Base-by-base conservation (phyloP, 805 yeast genomes). In the Wickerhamiella spandovensis region DNA sequence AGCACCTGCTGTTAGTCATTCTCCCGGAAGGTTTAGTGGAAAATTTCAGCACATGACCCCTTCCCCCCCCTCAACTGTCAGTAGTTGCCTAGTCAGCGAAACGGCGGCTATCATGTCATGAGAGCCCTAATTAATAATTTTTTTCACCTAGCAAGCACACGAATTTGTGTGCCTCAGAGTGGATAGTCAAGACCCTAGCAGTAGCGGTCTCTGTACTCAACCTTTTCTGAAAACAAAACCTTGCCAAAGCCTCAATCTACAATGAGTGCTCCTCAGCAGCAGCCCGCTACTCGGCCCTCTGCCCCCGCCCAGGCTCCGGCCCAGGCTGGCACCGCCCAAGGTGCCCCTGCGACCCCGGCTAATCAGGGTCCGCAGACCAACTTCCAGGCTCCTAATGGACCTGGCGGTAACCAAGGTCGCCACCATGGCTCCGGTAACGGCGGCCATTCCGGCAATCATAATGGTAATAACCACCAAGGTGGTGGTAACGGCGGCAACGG, bases 141-240 rank as follows among this genome's bases (percentile, higher is more conserved):
- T 39, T 39, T 39, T 39, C 43, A 39, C 43, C 43, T 39, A 39
- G 43, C 43, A 39, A 39, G 43, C 43, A 39, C 43, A 39, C 43
- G 43, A 18, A 20, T 20, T 20, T 4, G 43, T 39, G 43, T 39
- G 43, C 24, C 24, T 18, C 9, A 39, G 22, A 18, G 43, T 20
- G 43, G 24, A 39, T 21, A 39, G 39, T 35, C 39, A 17, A 35
- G 39, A 35, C 39, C 39, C 39, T 35, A 35, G 39, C 39, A n/a
- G 39, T 35, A 35, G 39, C 18, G 39, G 39, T 35, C 39, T 35
- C 39, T 35, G 39, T 35, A 35, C 39, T 35, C 20, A 35, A 35
- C 39, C 39, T 35, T 35, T n/a, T 35, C 39, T 35, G 39, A 35
- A 35, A 35, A 35, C 39, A 15, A 5, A 7, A 18, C 20, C 6